Base-by-base conservation (phyloP, 768 basidiomycete species). In the Termitomyces sp. region DNA sequence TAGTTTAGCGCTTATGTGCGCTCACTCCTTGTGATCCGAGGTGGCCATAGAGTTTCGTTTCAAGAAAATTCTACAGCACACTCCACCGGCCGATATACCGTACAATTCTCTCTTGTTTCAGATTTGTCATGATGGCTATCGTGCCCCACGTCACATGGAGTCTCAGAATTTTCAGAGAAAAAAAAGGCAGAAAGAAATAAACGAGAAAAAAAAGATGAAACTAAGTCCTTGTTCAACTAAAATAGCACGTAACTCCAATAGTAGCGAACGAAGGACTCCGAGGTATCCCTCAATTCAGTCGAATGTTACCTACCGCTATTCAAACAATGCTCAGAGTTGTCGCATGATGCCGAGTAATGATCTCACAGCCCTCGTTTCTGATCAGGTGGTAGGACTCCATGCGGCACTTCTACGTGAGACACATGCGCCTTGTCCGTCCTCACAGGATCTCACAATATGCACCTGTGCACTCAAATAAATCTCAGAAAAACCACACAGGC, bases 11-110 rank as follows among this genome's bases (percentile, higher is more conserved):
- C 30, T 30, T 16, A 20, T 40, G 24, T 38, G 57, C 60, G 60
- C 60, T 58, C 60, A 58, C 51, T 48, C 60, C 60, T 56, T 13
- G 20, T 58, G 60, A 62, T 58, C 60, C 60, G 57, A 33, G 20
- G 14, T 59, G 51, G 44, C 60, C 60, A 55, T 36, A 22, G 13
- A 33, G 41, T 41, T 53, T 49, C 41, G 60, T 61, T 61, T 58
- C 57, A 58, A 48, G 38, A 51, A 56, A 32, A 13, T 38, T 8
- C 49, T 43, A 24, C 14, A 30, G 30, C 43, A 28, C 22, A 43
- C 28, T 54, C 52, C 52, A 54, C 26, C 13, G 13, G 8, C 16
- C 18, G 6, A 38, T 41, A 41, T 11, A 10, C 18, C 10, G 16
- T 43, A 33, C 11, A 16, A 4, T 38, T 28, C 18, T 28, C 24